phyloP scores from a whole-genome alignment of 2,329 filamentous ascomycete species.

The Diaporthe sp. region DNA sequence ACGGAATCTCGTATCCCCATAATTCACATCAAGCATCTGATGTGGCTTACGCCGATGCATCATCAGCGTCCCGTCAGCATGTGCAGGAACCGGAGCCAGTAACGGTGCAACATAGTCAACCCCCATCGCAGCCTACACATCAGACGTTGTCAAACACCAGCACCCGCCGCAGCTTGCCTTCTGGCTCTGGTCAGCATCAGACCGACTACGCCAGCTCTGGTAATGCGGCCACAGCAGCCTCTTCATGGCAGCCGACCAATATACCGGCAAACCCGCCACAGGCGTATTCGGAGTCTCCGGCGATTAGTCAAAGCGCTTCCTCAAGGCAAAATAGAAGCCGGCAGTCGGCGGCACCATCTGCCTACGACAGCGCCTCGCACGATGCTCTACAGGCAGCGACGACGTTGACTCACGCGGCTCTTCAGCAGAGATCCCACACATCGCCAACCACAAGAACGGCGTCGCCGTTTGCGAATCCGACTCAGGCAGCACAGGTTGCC shows the following conservation, averaged over 20 bases:
- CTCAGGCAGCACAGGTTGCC: conserved; percentile 42
- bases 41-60: conserved; percentile 17
- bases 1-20: conserved; percentile 30
- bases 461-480: conserved; percentile 48
- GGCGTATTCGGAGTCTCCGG: conserved; percentile 16
- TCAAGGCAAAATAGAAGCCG: conserved; percentile 4
- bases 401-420: conserved; percentile 46
- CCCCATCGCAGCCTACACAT: conserved; percentile 13
- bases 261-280: conserved; percentile 6
- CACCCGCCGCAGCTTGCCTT: conserved; percentile 39
- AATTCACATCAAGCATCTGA: conserved; percentile 33
- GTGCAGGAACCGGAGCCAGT: conserved; percentile 7
- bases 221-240: neutral
- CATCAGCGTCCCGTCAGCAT: conserved; percentile 12
- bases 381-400: conserved; percentile 37
- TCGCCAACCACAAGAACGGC: conserved; percentile 48
- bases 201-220: conserved; percentile 14
- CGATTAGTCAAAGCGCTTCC: neutral
- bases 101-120: conserved; percentile 13
- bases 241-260: conserved; percentile 43
- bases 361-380: conserved; percentile 34
- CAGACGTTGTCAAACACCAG: conserved; percentile 1
- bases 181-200: conserved; percentile 29
- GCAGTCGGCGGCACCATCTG: conserved; percentile 8
- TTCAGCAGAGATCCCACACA: conserved; percentile 47